Conservation (phyloP, 148 eudicot species). For the Persicaria maculosa region DNA sequence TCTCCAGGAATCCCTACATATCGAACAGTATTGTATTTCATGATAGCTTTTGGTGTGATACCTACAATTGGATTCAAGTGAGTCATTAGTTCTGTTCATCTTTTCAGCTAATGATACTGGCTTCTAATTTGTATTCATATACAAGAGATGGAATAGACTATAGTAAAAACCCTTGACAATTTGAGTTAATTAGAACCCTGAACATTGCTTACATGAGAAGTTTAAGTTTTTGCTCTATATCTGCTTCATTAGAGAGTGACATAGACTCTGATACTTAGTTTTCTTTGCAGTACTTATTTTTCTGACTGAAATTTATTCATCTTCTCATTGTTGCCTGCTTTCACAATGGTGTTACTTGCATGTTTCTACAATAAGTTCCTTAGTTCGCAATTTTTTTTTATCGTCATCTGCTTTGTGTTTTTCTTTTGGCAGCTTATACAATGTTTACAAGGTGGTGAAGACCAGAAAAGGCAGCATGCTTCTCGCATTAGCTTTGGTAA, state of each 20-base stretch:
- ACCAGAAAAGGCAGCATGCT: conserved; percentile 79
- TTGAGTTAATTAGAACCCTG: not conserved
- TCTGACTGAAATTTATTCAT: not conserved
- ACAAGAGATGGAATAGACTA: not conserved
- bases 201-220: not conserved
- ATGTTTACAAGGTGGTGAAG: conserved; percentile 9
- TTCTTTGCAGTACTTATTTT: not conserved
- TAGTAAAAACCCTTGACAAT: not conserved
- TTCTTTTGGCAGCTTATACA: conserved; percentile 16
- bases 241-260: not conserved
- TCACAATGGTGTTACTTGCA: not conserved
- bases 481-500: conserved; percentile 87
- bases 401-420: not conserved
- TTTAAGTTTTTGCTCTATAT: not conserved
- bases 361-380: not conserved
- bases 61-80: conserved; percentile 47
- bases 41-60: conserved; percentile 37
- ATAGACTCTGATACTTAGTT: not conserved
- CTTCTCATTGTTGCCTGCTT: not conserved
- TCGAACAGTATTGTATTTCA: conserved; percentile 29
- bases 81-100: conserved; percentile 6
- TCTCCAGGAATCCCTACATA: conserved; percentile 29
- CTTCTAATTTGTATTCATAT: not conserved
- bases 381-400: not conserved
- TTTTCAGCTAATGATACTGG: not conserved